A percentile compares a stretch with the other conserved stretches of the same genome.
phyloP scores from a whole-genome alignment of 768 basidiomycete genomes.

The Tylopilus sp. region DNA sequence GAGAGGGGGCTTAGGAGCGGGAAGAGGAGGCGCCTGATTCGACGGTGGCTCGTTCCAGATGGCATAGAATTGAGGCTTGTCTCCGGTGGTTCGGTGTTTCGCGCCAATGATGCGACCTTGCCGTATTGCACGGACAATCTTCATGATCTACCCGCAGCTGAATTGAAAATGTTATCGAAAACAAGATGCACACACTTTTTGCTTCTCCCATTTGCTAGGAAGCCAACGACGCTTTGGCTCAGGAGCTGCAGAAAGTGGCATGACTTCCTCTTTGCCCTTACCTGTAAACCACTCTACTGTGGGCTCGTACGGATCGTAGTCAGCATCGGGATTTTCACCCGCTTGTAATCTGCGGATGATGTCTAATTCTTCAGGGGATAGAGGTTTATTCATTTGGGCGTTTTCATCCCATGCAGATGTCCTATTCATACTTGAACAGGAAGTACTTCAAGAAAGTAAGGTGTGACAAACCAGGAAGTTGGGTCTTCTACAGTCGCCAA shows the following conservation, averaged over 20 bases:
- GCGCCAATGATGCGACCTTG: slow-evolving; percentile 91
- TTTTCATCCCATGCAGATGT: slow-evolving; percentile 91
- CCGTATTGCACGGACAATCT: slow-evolving; percentile 97
- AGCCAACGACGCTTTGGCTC: slow-evolving; percentile 97
- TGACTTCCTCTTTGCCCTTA: slow-evolving; percentile 89
- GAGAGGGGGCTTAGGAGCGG: slow-evolving; percentile 86
- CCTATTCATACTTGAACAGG: slow-evolving; percentile 42
- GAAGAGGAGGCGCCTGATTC: slow-evolving; percentile 77
- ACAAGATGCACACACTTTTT: slow-evolving; percentile 63
- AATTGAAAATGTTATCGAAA: not conserved
- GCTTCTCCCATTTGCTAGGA: slow-evolving; percentile 99
- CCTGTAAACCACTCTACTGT: slow-evolving; percentile 97
- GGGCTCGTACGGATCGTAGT: slow-evolving; percentile 90
- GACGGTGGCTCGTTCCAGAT: slow-evolving; percentile 87
- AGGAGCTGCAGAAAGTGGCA: slow-evolving; percentile 88
- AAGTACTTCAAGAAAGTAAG: not conserved
- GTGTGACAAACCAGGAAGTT: slow-evolving; percentile 65
- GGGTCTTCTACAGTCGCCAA: slow-evolving; percentile 91
- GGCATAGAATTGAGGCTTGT: slow-evolving; percentile 69
- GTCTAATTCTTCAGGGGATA: slow-evolving; percentile 89
- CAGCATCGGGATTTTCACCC: slow-evolving; percentile 86
- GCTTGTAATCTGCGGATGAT: slow-evolving; percentile 89
- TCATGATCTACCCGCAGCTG: slow-evolving; percentile 75
- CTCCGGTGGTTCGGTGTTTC: slow-evolving; percentile 73
- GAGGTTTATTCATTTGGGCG: slow-evolving; percentile 77